Conservation (phyloP, 2,329 filamentous ascomycete species). For the Tolypocladium album region DNA sequence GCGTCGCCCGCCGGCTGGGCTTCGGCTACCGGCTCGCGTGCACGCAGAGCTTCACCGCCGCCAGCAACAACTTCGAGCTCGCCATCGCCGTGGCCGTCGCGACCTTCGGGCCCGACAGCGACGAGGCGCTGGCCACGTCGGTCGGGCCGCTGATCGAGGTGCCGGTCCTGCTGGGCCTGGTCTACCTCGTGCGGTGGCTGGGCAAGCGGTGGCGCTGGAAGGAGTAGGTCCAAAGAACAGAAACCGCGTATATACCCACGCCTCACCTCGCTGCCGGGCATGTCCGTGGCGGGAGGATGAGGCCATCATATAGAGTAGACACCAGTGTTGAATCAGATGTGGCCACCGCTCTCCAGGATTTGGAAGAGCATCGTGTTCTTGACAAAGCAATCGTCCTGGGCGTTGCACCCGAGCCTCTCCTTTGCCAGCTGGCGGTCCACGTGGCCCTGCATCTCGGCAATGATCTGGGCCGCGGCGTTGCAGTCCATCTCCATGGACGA, state of each 20-base stretch:
- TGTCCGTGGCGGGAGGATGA: not conserved
- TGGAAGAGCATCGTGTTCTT: slow-evolving; percentile 23
- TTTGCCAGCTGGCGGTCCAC: slow-evolving; percentile 14
- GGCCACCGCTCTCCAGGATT: slow-evolving; percentile 16
- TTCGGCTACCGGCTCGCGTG: slow-evolving; percentile 61
- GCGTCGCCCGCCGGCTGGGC: slow-evolving; percentile 50
- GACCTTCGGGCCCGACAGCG: slow-evolving; percentile 65
- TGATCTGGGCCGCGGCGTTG: slow-evolving; percentile 22
- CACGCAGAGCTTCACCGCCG: slow-evolving; percentile 80
- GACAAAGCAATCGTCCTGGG: slow-evolving; percentile 17
- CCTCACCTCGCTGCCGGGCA: not conserved
- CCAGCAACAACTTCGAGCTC: slow-evolving; percentile 89
- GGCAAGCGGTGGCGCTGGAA: slow-evolving; percentile 45
- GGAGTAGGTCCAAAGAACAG: not conserved
- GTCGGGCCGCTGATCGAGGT: slow-evolving; percentile 83
- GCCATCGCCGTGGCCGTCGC: slow-evolving; percentile 83
- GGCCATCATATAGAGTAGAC: not conserved
- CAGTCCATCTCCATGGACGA: slow-evolving; percentile 24
- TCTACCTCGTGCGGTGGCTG: slow-evolving; percentile 60
- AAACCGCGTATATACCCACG: not conserved
- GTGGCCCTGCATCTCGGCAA: slow-evolving; percentile 27
- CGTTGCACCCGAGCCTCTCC: slow-evolving; percentile 17
- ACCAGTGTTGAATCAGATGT: not conserved
- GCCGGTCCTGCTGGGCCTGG: slow-evolving; percentile 65
- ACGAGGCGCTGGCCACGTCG: slow-evolving; percentile 72